Conservation (phyloP, 2,329 filamentous ascomycete genomes). For the Alternaria gaisen region DNA sequence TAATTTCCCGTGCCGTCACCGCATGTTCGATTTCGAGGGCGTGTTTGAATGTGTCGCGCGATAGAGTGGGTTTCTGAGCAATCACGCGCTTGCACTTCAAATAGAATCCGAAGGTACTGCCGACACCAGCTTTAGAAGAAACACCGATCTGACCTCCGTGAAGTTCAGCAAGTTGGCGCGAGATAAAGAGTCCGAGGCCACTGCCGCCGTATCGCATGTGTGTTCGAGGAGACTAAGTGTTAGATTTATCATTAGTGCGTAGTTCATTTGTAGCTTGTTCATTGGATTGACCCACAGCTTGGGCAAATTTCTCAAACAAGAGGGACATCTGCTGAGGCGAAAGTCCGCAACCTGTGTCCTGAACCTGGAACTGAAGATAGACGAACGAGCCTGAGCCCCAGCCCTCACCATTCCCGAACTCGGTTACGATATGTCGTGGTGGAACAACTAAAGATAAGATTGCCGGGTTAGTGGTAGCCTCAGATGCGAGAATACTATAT, state of each 20-base stretch:
- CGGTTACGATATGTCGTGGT: constrained; percentile 21
- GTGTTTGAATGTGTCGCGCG: constrained; percentile 9
- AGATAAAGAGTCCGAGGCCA: constrained; percentile 50
- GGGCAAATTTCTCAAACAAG: constrained; percentile 45
- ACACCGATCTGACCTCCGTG: constrained; percentile 50
- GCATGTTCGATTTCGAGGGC: constrained; percentile 5
- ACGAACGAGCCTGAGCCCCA: constrained; percentile 42
- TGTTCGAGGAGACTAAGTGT: constrained; percentile 38
- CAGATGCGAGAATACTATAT: not conserved
- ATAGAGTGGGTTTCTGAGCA: constrained; percentile 7
- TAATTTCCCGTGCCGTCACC: not conserved
- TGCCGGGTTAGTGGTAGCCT: not conserved
- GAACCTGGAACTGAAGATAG: constrained; percentile 42
- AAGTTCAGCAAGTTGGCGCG: constrained; percentile 45
- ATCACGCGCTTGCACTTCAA: constrained; percentile 35
- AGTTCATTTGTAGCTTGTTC: not conserved
- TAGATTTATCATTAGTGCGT: not conserved
- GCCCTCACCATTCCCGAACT: constrained; percentile 33
- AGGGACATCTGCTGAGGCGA: constrained; percentile 42
- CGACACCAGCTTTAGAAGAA: constrained; percentile 38
- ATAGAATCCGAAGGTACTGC: constrained; percentile 49
- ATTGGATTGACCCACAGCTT: constrained; percentile 18
- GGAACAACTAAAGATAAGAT: constrained; percentile 27
- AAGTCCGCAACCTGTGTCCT: constrained; percentile 46
- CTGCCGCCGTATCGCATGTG: constrained; percentile 48